Evolutionary conservation across 2,329 filamentous ascomycete species (phyloP).

Genomic region (Exophiala lecanii-corni): DNA sequence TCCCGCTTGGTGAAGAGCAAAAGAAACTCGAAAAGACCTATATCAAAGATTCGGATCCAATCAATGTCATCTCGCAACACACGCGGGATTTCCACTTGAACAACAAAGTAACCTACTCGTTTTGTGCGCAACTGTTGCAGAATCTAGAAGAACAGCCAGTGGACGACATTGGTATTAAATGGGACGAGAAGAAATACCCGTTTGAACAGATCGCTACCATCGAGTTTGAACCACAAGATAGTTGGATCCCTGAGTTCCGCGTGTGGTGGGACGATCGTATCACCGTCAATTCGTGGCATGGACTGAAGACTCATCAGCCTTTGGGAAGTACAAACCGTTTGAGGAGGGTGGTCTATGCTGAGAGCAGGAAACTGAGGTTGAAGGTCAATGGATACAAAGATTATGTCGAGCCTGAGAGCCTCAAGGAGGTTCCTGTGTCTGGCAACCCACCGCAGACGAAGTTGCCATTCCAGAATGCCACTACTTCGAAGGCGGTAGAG

Average conservation of each 20-base stretch:
- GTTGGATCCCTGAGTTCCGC: slow-evolving; percentile 18
- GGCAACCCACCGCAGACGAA: too few relatives aligned
- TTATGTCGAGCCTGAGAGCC: slow-evolving; percentile 18
- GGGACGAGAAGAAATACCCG: slow-evolving; percentile 92
- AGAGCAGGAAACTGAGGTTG: slow-evolving; percentile 18
- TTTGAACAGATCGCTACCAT: slow-evolving; percentile 64
- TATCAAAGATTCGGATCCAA: slow-evolving; percentile 18
- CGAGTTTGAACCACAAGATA: slow-evolving; percentile 21
- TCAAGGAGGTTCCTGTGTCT: slow-evolving; percentile 17
- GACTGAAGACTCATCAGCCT: slow-evolving; percentile 17
- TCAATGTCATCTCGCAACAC: slow-evolving; percentile 19
- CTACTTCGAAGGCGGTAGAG: too few relatives aligned
- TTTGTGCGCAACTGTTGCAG: slow-evolving; percentile 26
- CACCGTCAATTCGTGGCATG: slow-evolving; percentile 21
- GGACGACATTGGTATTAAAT: slow-evolving; percentile 88
- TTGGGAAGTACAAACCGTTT: slow-evolving; percentile 20
- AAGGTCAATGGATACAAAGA: slow-evolving; percentile 18
- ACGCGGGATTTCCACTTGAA: slow-evolving; percentile 18
- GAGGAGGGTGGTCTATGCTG: slow-evolving; percentile 21
- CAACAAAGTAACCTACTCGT: slow-evolving; percentile 22
- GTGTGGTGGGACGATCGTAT: slow-evolving; percentile 21
- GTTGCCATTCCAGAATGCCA: too few relatives aligned
- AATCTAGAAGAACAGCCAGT: slow-evolving; percentile 24
- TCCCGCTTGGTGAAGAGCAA: slow-evolving; percentile 18
- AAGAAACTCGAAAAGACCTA: slow-evolving; percentile 13